A percentile compares a stretch with the other conserved stretches of the same genome.
These are phyloP conservation scores for Yarrowia divulgata DNA, from an alignment of 805 yeast genomes.

Conservation along the genomic window DNA sequence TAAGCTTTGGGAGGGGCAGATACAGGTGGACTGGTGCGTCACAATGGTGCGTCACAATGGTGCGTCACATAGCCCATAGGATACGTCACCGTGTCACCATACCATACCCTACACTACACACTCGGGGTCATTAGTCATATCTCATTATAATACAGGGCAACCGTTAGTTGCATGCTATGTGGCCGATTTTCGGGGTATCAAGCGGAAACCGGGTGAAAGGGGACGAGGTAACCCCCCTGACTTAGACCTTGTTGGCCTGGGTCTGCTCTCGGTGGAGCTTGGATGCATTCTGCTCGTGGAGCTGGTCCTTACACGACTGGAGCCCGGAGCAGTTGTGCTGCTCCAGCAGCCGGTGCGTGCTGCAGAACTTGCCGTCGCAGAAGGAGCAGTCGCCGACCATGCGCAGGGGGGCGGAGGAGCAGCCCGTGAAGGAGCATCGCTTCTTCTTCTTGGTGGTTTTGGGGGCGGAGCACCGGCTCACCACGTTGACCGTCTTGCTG, in stretches of 20 bases:
- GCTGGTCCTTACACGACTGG: constrained; percentile 78
- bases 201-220: background rate
- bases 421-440: constrained; percentile 61
- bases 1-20: constrained; percentile 22
- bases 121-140: background rate
- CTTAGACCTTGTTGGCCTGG: constrained; percentile 69
- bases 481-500: constrained; percentile 35
- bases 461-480: constrained; percentile 44
- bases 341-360: constrained; percentile 85
- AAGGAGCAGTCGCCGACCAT: constrained; percentile 83
- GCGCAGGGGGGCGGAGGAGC: constrained; percentile 68
- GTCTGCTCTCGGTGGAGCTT: constrained; percentile 86
- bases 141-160: constrained; percentile 36
- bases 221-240: too few species aligned
- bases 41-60: background rate
- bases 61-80: too few species aligned
- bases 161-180: constrained; percentile 11
- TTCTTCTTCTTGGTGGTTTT: constrained; percentile 50
- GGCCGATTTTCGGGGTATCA: background rate
- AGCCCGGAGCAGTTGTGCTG: constrained; percentile 82
- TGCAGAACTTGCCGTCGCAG: constrained; percentile 85
- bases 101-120: background rate
- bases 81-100: too few species aligned
- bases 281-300: constrained; percentile 84
- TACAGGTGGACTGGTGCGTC: constrained; percentile 9